phyloP scores from a whole-genome alignment of 257 asterid genomes.

The Solanum dulcamara region DNA sequence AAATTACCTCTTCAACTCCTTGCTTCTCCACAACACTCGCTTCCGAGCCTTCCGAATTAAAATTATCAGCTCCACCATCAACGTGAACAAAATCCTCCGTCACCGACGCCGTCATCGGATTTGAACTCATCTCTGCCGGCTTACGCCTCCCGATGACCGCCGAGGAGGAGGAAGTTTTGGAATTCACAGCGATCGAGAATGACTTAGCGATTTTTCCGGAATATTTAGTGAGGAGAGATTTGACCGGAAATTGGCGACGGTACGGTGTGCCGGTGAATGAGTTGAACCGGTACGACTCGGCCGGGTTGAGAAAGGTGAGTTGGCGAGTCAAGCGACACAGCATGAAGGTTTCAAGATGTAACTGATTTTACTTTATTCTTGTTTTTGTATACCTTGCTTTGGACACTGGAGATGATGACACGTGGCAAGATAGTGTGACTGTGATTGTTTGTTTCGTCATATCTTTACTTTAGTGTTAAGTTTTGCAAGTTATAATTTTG shows the following conservation, averaged over 20 bases:
- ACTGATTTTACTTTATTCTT: not conserved
- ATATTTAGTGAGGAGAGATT: not conserved
- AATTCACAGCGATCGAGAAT: slow-evolving; percentile 10
- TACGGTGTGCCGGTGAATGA: not conserved
- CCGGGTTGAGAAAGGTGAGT: slow-evolving; percentile 1
- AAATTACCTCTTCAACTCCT: not conserved
- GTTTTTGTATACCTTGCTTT: not conserved
- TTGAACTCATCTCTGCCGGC: slow-evolving; percentile 10
- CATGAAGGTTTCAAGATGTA: not conserved
- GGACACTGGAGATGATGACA: not conserved
- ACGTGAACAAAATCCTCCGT: slow-evolving; percentile 42
- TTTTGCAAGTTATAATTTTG: not conserved
- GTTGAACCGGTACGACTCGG: not conserved
- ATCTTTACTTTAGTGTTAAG: not conserved
- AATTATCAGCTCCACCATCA: slow-evolving; percentile 5
- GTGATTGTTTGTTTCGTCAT: not conserved
- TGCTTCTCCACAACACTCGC: not conserved
- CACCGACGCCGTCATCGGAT: slow-evolving; percentile 20
- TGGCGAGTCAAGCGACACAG: not conserved
- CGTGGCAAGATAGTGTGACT: not conserved
- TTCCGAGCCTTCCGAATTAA: not conserved
- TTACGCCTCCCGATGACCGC: not conserved
- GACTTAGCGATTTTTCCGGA: not conserved
- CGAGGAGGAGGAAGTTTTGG: not conserved
- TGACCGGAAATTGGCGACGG: not conserved